Conservation (phyloP, 148 eudicot genomes). For the Fagopyrum esculentum region DNA sequence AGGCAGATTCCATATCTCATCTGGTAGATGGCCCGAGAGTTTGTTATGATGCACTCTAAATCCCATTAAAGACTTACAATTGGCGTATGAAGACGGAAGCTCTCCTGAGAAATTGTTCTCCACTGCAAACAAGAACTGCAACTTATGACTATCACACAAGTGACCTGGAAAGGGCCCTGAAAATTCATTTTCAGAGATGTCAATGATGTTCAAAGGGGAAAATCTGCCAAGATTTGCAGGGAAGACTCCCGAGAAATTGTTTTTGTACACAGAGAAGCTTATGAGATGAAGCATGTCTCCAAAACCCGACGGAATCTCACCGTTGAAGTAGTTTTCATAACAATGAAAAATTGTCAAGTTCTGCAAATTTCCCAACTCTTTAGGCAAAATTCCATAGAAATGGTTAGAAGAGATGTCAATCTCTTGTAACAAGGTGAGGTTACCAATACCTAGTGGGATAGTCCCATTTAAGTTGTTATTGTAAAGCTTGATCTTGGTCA, state of each 20-base stretch:
- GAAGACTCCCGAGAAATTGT: slow-evolving; percentile 60
- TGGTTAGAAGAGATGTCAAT: slow-evolving; percentile 72
- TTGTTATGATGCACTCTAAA: slow-evolving; percentile 62
- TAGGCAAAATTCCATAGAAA: slow-evolving; percentile 64
- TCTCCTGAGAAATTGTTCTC: slow-evolving; percentile 66
- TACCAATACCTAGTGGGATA: slow-evolving; percentile 55
- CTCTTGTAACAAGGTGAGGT: slow-evolving; percentile 58
- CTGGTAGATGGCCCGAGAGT: slow-evolving; percentile 58
- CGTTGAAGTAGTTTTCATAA: slow-evolving; percentile 54
- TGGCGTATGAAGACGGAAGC: slow-evolving; percentile 55
- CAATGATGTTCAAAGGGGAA: slow-evolving; percentile 52
- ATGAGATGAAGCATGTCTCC: slow-evolving; percentile 54
- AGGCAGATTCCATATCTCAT: slow-evolving; percentile 73
- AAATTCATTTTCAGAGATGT: slow-evolving; percentile 81
- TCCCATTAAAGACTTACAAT: slow-evolving; percentile 56
- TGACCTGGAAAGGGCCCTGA: slow-evolving; percentile 68
- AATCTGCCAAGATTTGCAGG: slow-evolving; percentile 67
- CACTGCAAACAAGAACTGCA: slow-evolving; percentile 60
- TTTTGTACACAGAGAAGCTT: slow-evolving; percentile 54
- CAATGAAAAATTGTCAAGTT: slow-evolving; percentile 62
- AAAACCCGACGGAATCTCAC: slow-evolving; percentile 69
- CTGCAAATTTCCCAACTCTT: slow-evolving; percentile 56
- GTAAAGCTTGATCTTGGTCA: slow-evolving; percentile 70
- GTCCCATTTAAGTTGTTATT: slow-evolving; percentile 69
- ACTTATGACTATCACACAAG: slow-evolving; percentile 46